A percentile compares a stretch with the other conserved stretches of the same genome.
Conservation (phyloP, 306 rosid genomes). For the Glycine soja region DNA sequence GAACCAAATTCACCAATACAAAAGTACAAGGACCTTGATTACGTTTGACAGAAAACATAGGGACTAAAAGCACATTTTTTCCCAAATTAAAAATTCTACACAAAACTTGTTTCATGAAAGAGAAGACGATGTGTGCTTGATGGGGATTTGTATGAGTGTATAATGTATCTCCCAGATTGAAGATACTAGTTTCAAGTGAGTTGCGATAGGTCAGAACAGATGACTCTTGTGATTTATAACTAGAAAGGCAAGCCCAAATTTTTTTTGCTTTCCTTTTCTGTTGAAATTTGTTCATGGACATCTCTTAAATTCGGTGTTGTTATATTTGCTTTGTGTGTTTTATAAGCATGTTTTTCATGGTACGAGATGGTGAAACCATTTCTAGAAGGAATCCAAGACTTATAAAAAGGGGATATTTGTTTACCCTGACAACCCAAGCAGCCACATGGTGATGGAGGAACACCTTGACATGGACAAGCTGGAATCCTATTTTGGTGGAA, state of each 20-base stretch:
- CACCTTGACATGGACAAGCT: conserved; percentile 63
- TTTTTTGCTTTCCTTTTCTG: conserved; percentile 11
- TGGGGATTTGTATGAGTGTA: not conserved
- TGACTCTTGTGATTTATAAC: conserved; percentile 13
- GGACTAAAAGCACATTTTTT: no score
- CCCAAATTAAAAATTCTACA: not conserved
- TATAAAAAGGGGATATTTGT: conserved; percentile 71
- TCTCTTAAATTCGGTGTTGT: conserved; percentile 14
- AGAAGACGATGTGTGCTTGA: not conserved
- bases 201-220: not conserved
- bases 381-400: conserved; percentile 65
- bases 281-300: conserved; percentile 7
- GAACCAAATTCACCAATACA: no score
- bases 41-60: no score
- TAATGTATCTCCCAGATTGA: not conserved
- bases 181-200: conserved; percentile 33
- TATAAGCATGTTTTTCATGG: conserved; percentile 29
- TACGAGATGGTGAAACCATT: conserved; percentile 82
- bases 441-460: conserved; percentile 66
- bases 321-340: conserved; percentile 6
- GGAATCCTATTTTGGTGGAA: conserved; percentile 78
- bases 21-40: no score
- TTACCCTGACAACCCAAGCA: conserved; percentile 66
- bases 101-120: not conserved
- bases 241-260: conserved; percentile 1